These are phyloP conservation scores for Apiospora koreana DNA, from an alignment of 2,329 filamentous ascomycete genomes.

Conservation along the genomic window DNA sequence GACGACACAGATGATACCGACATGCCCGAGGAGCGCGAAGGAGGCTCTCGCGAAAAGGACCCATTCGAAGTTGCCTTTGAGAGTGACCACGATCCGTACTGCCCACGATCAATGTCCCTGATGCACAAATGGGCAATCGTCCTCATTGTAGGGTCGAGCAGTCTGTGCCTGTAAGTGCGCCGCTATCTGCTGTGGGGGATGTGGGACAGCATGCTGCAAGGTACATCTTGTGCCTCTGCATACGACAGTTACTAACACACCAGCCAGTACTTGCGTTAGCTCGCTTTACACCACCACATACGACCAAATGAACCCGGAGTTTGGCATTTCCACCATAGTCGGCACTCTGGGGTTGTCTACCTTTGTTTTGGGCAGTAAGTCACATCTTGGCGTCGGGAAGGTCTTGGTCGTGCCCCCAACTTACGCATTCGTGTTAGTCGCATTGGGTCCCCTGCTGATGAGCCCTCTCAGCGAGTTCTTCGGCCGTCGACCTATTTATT, in stretches of 20 bases:
- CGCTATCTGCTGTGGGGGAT: slow-evolving; percentile 3
- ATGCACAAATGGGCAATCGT: slow-evolving; percentile 80
- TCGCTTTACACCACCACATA: slow-evolving; percentile 92
- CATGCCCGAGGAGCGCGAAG: neutral
- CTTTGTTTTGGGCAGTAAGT: slow-evolving; percentile 75
- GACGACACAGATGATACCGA: slow-evolving; percentile 9
- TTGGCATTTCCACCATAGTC: slow-evolving; percentile 68
- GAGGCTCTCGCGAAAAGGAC: slow-evolving; percentile 35
- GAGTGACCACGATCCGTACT: slow-evolving; percentile 70
- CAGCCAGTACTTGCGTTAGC: slow-evolving; percentile 71
- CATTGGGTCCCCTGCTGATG: slow-evolving; percentile 63
- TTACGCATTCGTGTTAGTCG: slow-evolving; percentile 34
- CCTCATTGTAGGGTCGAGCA: slow-evolving; percentile 69
- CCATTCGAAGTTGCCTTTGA: slow-evolving; percentile 76
- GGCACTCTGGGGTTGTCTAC: slow-evolving; percentile 79
- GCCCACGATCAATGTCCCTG: slow-evolving; percentile 68
- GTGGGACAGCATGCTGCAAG: slow-evolving; percentile 10
- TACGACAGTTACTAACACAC: slow-evolving; percentile 15
- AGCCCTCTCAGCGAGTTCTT: slow-evolving; percentile 75
- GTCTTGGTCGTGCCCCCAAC: neutral
- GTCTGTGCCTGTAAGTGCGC: slow-evolving; percentile 76
- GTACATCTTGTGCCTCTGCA: neutral
- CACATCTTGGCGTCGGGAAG: slow-evolving; percentile 27
- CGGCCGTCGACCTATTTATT: slow-evolving; percentile 79
- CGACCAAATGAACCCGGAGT: slow-evolving; percentile 72